Evolutionary conservation across 1,139 yeast genomes (phyloP), one percentile per base, ranked within the genome.

Genomic region (Blastobotrys buckinghamii): DNA sequence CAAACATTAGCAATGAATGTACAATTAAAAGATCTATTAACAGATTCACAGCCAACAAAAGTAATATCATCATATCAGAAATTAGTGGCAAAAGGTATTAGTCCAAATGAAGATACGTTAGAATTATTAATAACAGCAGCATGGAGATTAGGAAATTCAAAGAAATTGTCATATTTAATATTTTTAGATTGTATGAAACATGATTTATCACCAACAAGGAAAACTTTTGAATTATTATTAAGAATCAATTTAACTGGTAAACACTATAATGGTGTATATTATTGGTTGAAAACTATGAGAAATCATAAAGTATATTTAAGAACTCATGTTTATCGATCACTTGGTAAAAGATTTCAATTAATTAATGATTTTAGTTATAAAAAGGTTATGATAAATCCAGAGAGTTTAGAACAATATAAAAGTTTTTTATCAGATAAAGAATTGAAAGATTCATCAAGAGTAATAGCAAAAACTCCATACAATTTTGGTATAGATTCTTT

Each of bases 141-240:
- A 2, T 57, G 51, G 37, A 53, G 62, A 13, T 51, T 64, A 40
- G 62, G 66, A 7, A 61, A 64, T 44, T 53, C 66, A 24, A 64
- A 66, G 46, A 56, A 60, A 33, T 55, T 63, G n/a, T 47, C 59
- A 16, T 55, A 56, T 45, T 50, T 47, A 15, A 60, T 66, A 8
- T 65, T 57, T 53, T 40, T 49, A 7, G 67, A 64, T 38, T 42
- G 55, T 33, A 38, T 50, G 5, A 36, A 39, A 9, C 36, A 48
- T 9, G 45, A 48, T 10, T 38, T 58, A 2, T 2, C 7, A 17
- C 60, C 62, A 1, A 47, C 55, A 1, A 53, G 62, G 2, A 42
- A 48, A n/a, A 53, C 57, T 8, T 53, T 55, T 30, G 67, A 63
- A 49, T 55, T 63, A 5, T 44, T 61, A 32, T 39, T 66, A 3